Evolutionary conservation across 2,329 filamentous ascomycete genomes (phyloP).

Genomic region (Aspergillus felis): DNA sequence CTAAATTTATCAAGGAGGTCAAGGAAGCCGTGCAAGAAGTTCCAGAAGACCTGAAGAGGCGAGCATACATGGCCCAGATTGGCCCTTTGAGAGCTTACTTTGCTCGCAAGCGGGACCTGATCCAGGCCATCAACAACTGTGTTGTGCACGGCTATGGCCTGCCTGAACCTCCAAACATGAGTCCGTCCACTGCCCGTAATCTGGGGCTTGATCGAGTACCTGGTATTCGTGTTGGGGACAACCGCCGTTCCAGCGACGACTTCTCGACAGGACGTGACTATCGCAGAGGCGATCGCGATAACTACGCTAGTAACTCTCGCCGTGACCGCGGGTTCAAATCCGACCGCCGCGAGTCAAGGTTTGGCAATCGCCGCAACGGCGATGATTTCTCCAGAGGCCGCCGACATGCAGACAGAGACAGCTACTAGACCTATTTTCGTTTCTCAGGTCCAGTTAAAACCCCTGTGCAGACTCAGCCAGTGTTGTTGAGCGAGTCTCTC

Average conservation of each 20-base stretch:
- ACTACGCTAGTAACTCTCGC: background rate
- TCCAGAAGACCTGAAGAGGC: slow-evolving; percentile 21
- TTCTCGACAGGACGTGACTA: background rate
- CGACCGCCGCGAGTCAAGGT: background rate
- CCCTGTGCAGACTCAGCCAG: background rate
- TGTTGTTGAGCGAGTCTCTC: background rate
- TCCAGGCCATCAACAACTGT: slow-evolving; percentile 44
- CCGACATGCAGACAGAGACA: background rate
- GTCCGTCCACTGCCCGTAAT: slow-evolving; percentile 19
- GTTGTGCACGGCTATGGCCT: slow-evolving; percentile 47
- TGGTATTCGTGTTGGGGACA: slow-evolving; percentile 21
- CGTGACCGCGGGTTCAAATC: background rate
- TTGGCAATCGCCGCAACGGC: background rate
- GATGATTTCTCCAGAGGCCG: background rate
- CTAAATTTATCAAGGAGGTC: slow-evolving; percentile 35
- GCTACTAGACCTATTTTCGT: background rate
- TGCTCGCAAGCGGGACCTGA: slow-evolving; percentile 33
- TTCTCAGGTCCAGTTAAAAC: background rate
- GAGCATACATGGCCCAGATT: slow-evolving; percentile 28
- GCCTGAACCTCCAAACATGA: slow-evolving; percentile 35
- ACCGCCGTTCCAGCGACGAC: background rate
- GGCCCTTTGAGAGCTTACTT: slow-evolving; percentile 21
- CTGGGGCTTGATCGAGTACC: slow-evolving; percentile 24
- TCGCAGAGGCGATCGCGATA: background rate
- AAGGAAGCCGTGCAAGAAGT: slow-evolving; percentile 37